phyloP scores from a whole-genome alignment of 2,329 filamentous ascomycete genomes.

The Stylonectria norvegica region DNA sequence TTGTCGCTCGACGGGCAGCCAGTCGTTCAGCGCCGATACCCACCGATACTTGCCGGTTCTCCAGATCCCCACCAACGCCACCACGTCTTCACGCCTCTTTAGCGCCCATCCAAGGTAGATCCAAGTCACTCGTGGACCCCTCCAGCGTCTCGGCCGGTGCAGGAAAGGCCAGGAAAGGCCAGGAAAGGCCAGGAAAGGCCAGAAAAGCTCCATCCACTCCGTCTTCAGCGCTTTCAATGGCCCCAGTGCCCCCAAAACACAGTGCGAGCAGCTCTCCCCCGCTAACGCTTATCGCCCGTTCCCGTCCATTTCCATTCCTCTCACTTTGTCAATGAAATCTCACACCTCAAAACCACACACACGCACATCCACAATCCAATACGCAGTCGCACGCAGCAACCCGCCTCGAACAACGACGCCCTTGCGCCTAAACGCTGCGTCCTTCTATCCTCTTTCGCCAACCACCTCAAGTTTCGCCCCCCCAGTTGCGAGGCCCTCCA shows the following conservation, averaged over 20 bases:
- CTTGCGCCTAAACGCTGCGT: too few species aligned
- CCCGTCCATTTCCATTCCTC: conserved; percentile 25
- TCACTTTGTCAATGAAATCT: conserved; percentile 21
- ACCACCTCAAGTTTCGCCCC: too few species aligned
- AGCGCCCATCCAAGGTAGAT: conserved; percentile 22
- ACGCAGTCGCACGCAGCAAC: too few species aligned
- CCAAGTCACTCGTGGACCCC: conserved; percentile 13
- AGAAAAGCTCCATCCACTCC: conserved; percentile 10
- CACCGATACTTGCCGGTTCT: conserved; percentile 13
- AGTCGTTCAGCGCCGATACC: conserved; percentile 13
- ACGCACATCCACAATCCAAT: conserved; percentile 18
- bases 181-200: neutral
- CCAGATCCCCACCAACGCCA: conserved; percentile 15
- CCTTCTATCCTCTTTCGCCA: too few species aligned
- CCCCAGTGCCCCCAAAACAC: conserved; percentile 13
- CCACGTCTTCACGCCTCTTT: conserved; percentile 20
- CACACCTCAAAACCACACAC: conserved; percentile 24
- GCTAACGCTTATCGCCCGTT: conserved; percentile 26
- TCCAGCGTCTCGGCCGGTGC: neutral
- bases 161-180: neutral
- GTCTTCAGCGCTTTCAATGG: conserved; percentile 18
- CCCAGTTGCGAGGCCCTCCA: conserved; percentile 3
- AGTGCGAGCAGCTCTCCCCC: conserved; percentile 17
- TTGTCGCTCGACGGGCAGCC: too few species aligned
- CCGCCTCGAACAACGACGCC: too few species aligned